A percentile compares a stretch with the other conserved stretches of the same genome.
These are phyloP conservation scores for Hypoxylon perforatum DNA, from an alignment of 495 filamentous ascomycete species.

Conservation along the genomic window DNA sequence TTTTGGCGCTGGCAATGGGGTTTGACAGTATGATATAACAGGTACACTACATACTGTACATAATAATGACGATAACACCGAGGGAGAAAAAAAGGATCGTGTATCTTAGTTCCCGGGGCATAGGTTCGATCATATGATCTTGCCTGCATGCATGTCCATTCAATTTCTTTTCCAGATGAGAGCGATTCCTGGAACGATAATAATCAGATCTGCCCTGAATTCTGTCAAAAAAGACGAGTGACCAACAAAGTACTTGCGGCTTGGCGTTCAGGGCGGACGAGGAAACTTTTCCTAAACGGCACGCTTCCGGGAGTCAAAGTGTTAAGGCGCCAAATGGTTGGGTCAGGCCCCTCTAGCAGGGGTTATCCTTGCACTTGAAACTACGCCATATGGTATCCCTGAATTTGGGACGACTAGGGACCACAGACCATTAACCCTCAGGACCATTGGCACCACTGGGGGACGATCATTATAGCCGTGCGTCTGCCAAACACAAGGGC, in stretches of 20 bases:
- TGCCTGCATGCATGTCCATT: slow-evolving; percentile 40
- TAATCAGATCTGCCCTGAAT: slow-evolving; percentile 31
- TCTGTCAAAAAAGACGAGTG: slow-evolving; percentile 20
- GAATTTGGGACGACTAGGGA: slow-evolving; percentile 9
- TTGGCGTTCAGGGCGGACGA: slow-evolving; percentile 36
- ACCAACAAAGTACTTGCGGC: slow-evolving; percentile 34
- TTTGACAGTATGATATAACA: too few relatives aligned
- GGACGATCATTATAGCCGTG: slow-evolving; percentile 35
- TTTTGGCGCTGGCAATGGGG: slow-evolving; percentile 1
- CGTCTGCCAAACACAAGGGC: slow-evolving; percentile 3
- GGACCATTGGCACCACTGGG: too few relatives aligned
- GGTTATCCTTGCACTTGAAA: slow-evolving; percentile 40
- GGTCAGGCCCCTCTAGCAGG: slow-evolving; percentile 29
- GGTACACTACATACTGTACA: too few relatives aligned
- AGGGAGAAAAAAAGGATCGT: slow-evolving; percentile 30
- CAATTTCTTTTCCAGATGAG: slow-evolving; percentile 30
- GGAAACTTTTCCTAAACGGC: slow-evolving; percentile 42
- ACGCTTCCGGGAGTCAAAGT: slow-evolving; percentile 41
- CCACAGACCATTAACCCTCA: too few relatives aligned
- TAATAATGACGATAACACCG: too few relatives aligned
- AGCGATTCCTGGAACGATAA: slow-evolving; percentile 39
- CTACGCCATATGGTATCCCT: slow-evolving; percentile 36
- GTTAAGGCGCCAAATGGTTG: slow-evolving; percentile 44
- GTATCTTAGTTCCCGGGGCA: slow-evolving; percentile 6
- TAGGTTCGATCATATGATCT: slow-evolving; percentile 46